These are phyloP conservation scores for Fusarium domesticum DNA, from an alignment of 2,329 filamentous ascomycete species.

Conservation along the genomic window DNA sequence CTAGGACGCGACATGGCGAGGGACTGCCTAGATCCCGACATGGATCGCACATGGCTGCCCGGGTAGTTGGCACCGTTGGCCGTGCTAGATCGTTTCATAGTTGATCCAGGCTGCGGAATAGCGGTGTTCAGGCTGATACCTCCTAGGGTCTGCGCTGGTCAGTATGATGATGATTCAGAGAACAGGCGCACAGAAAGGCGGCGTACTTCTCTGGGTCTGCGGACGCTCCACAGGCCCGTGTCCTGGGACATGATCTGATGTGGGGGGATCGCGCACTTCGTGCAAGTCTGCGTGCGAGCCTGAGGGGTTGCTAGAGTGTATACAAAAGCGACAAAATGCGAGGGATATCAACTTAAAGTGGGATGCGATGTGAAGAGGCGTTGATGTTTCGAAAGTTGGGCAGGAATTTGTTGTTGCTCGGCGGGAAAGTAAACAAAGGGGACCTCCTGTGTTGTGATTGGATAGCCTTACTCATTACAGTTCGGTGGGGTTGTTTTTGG, in stretches of 20 bases:
- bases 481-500: constrained; percentile 12
- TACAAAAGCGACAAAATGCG: constrained; percentile 4
- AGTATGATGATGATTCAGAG: constrained; percentile 12
- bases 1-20: constrained; percentile 79
- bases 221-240: constrained; percentile 83
- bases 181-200: constrained; percentile 1
- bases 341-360: constrained; percentile 19
- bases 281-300: constrained; percentile 10
- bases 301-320: constrained; percentile 1
- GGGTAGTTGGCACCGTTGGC: constrained; percentile 65
- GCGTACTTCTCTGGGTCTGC: constrained; percentile 79
- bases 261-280: constrained; percentile 13
- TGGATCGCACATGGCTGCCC: constrained; percentile 70
- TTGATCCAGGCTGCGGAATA: constrained; percentile 87
- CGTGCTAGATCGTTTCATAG: constrained; percentile 89
- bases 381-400: constrained; percentile 14
- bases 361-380: constrained; percentile 19
- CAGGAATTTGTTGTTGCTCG: constrained; percentile 35
- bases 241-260: constrained; percentile 72
- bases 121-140: constrained; percentile 78
- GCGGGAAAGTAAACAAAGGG: constrained; percentile 45
- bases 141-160: constrained; percentile 68
- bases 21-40: constrained; percentile 80
- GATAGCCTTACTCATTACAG: constrained; percentile 7
- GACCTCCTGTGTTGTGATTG: constrained; percentile 25